Base-by-base conservation (phyloP, 768 basidiomycete species). In the Boletus speciosus region DNA sequence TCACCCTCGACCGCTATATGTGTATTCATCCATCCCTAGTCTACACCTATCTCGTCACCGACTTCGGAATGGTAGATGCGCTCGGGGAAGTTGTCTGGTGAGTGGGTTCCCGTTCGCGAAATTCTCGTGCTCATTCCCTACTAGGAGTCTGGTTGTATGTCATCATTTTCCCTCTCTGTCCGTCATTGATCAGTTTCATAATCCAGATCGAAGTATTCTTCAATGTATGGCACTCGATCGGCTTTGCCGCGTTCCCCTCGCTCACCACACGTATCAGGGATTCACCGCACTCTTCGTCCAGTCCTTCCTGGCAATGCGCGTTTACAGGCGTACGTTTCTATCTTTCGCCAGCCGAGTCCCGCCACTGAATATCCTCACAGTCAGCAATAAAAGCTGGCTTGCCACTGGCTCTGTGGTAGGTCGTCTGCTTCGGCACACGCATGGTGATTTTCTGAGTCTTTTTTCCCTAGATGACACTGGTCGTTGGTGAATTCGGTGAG, bases 201-300 rank as follows among this genome's bases (percentile, higher is more conserved):
- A 42, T 16, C 38, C 23, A 81, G 80, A 70, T 79, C 23, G 79
- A 81, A 60, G 80, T 81, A 15, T 57, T 82, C 16, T 82, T 82
- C 67, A 82, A 81, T 62, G 82, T 69, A 60, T 23, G 63, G 2
- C 16, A 14, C n/a, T 27, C 32, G 2, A 34, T 43, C 27, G 1
- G 0, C 8, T 38, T 10, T 14, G 1, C 7, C 19, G 1, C 19
- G 14, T 12, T 27, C 23, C n/a, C 23, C 6, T 16, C 4, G 7
- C 47, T 64, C 32, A 66, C 34, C 37, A 19, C 25, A 32, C 12
- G 3, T 16, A 9, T 9, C n/a, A 68, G 67, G 68, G 77, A 25
- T 65, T 83, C 35, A 83, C 81, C 4, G 81, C 76, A 3, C 70
- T 75, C n/a, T 67, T 82, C 34, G 83, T 84, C 1, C 83, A 84